Evolutionary conservation across 148 eudicot genomes (phyloP), one percentile per base, ranked within the genome.

Genomic region (Agrostemma githago): DNA sequence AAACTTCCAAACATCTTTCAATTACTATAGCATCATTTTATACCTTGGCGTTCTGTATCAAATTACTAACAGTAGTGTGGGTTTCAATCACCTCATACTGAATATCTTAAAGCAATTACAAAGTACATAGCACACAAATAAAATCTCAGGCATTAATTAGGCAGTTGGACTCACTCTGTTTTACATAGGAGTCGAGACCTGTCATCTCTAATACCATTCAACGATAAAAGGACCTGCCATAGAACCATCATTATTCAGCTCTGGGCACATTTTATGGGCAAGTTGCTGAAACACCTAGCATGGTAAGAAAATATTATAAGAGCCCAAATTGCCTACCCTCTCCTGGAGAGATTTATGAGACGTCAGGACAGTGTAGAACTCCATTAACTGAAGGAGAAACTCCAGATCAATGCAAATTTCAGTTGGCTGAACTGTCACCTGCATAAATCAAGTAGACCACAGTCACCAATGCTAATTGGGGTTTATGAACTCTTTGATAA

Each of bases 171-270:
- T 83, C 83, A 95, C 98, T 88, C 88, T 65, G 88, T 81, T 82
- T 95, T 95, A 75, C 90, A 86, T 59, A 85, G 70, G 12, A 95
- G 65, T 66, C 98, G 88, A 54, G 88, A 79, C 76, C 76, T 80
- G 46, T 69, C 84, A 78, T 92, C 88, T 76, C 80, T 76, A 62
- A 92, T 83, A 59, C 88, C 97, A 90, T 90, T 90, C 74, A 95
- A 82, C 5, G 97, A 92, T 67, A 71, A 66, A 57, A 95, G 80
- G 71, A 89, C 89, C 98, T 95, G 92, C 61, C 42, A 70, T 42
- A 48, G 21, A 19, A 61, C 1, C 38, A 58, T 37, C 57, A 57
- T 21, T 39, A 72, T 76, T 62, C 48, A 12, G 21, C 43, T 34
- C 42, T 15, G 41, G 6, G 40, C 40, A 8, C 37, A 46, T 4